Conservation (phyloP, 495 filamentous ascomycete species). For the Pyrenula aspistea region DNA sequence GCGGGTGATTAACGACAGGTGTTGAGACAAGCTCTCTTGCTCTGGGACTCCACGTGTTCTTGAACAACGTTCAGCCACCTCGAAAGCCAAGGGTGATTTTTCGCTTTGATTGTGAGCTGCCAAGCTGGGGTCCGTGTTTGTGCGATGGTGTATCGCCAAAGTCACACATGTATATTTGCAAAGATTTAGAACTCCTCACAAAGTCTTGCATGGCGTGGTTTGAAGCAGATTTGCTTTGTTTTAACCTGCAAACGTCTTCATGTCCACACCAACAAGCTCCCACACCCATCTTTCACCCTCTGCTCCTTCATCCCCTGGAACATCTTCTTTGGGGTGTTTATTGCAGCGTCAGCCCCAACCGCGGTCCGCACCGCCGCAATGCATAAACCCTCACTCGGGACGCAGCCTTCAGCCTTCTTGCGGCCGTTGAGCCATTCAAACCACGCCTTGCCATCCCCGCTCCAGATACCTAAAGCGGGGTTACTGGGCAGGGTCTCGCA, state of each 20-base stretch:
- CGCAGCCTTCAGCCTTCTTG: not conserved
- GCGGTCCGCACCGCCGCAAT: not conserved
- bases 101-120: not conserved
- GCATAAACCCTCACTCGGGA: not conserved
- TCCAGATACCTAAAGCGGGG: not conserved
- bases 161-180: not conserved
- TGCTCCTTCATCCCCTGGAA: not conserved
- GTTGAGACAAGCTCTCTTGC: not conserved
- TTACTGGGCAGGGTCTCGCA: not conserved
- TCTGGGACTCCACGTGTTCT: not conserved
- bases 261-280: not conserved
- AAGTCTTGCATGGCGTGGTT: too few species aligned
- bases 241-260: too few species aligned
- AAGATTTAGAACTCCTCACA: too few species aligned
- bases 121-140: not conserved
- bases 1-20: constrained; percentile 1
- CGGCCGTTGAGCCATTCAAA: not conserved
- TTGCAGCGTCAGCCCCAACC: not conserved
- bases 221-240: too few species aligned
- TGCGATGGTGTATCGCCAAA: not conserved
- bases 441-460: not conserved
- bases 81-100: not conserved
- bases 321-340: not conserved
- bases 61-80: not conserved
- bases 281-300: not conserved